phyloP scores from a whole-genome alignment of 1,284 basidiomycete genomes.

The Puccinia brachypodii region DNA sequence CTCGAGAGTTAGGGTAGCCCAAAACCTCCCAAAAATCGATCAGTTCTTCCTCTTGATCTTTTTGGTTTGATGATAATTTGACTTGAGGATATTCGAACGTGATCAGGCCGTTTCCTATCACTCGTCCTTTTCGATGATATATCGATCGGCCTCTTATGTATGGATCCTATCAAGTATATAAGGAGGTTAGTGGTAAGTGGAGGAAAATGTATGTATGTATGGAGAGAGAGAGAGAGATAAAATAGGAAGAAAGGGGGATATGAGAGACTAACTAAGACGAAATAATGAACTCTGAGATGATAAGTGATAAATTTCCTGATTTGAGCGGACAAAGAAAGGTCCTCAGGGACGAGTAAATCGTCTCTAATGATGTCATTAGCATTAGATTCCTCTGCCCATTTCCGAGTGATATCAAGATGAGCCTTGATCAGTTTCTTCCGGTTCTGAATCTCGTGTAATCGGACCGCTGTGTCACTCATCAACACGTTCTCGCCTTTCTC shows the following conservation, averaged over 20 bases:
- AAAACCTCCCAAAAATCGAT: constrained; percentile 40
- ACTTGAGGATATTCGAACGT: constrained; percentile 32
- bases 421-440: constrained; percentile 8
- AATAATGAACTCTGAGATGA: constrained; percentile 40
- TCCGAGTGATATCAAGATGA: neutral
- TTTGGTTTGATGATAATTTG: neutral
- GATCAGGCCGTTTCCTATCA: constrained; percentile 43
- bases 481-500: constrained; percentile 8
- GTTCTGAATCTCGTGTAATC: neutral
- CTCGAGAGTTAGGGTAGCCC: constrained; percentile 38
- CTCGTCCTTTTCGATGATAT: constrained; percentile 31
- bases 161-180: constrained; percentile 6
- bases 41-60: neutral
- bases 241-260: neutral
- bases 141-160: constrained; percentile 32
- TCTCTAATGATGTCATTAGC: neutral
- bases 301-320: constrained; percentile 25
- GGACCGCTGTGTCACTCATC: neutral
- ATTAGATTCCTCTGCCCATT: constrained; percentile 23
- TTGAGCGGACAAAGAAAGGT: neutral
- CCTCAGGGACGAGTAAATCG: neutral
- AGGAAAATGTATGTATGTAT: neutral
- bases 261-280: constrained; percentile 27
- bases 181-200: neutral
- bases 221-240: neutral